phyloP scores from a whole-genome alignment of 78 protist genomes.

The Emiliania huxleyi region DNA sequence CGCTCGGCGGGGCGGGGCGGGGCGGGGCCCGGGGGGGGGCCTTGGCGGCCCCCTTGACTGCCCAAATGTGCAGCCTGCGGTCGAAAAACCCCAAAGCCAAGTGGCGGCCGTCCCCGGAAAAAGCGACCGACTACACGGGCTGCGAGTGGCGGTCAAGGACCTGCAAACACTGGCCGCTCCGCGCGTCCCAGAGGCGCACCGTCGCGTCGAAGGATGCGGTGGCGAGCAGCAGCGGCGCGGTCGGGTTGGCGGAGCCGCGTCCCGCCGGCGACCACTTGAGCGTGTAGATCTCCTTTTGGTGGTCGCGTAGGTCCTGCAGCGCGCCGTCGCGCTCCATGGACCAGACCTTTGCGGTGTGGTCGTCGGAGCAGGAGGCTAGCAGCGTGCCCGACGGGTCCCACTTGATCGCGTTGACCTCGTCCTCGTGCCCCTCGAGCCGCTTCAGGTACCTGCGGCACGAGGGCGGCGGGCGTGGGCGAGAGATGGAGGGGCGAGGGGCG shows the following conservation, averaged over 20 bases:
- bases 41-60: constrained; percentile 36
- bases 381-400: constrained; percentile 88
- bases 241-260: constrained; percentile 58
- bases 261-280: constrained; percentile 59
- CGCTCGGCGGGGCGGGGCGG: not conserved
- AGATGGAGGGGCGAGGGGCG: no score
- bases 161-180: constrained; percentile 46
- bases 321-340: not conserved
- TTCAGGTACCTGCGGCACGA: not conserved
- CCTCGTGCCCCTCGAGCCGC: constrained; percentile 22
- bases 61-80: constrained; percentile 72
- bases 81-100: constrained; percentile 84
- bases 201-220: constrained; percentile 78
- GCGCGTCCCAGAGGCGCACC: constrained; percentile 75
- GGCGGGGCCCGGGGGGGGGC: not conserved
- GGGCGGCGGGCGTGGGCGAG: not conserved
- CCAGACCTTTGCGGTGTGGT: constrained; percentile 82
- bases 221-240: not conserved
- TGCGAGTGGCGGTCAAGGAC: constrained; percentile 53
- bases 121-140: constrained; percentile 82
- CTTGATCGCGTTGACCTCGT: constrained; percentile 86
- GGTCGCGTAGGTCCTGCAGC: constrained; percentile 56
- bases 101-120: constrained; percentile 76
- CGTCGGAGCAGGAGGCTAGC: constrained; percentile 94
- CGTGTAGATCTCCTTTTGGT: constrained; percentile 83